These are phyloP conservation scores for Dalbergia cochinchinensis DNA, from an alignment of 306 rosid genomes.

Conservation along the genomic window DNA sequence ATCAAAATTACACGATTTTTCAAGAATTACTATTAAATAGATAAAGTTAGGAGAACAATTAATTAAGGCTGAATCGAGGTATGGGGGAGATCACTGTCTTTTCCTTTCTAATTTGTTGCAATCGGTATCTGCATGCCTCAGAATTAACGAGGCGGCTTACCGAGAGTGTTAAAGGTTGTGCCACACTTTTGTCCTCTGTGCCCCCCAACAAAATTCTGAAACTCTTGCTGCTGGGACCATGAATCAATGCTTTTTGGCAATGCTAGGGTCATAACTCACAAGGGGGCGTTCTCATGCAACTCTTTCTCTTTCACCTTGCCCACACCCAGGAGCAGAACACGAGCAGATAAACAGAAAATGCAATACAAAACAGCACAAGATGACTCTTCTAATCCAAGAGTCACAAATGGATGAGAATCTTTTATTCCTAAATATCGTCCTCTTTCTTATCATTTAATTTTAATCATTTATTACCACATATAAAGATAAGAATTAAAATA, in stretches of 20 bases:
- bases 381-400: not conserved
- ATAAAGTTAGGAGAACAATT: too few relatives aligned
- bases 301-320: conserved; percentile 5
- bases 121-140: not conserved
- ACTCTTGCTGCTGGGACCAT: conserved; percentile 39
- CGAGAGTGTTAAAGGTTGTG: conserved; percentile 1
- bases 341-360: not conserved
- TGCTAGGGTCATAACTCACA: conserved; percentile 4
- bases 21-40: too few relatives aligned
- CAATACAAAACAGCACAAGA: not conserved
- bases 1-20: too few relatives aligned
- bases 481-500: too few relatives aligned
- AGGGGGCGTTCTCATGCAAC: conserved; percentile 23
- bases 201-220: conserved; percentile 10
- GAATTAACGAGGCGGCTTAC: not conserved
- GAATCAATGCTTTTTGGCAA: conserved; percentile 56
- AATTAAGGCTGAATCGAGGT: too few relatives aligned
- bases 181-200: not conserved
- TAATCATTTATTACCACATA: too few relatives aligned
- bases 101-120: not conserved
- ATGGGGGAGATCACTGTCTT: not conserved
- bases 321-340: not conserved
- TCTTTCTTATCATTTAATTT: too few relatives aligned
- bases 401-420: too few relatives aligned
- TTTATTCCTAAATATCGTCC: too few relatives aligned